Base-by-base conservation (phyloP, 2,329 filamentous ascomycete species). In the Mollisia scopiformis region DNA sequence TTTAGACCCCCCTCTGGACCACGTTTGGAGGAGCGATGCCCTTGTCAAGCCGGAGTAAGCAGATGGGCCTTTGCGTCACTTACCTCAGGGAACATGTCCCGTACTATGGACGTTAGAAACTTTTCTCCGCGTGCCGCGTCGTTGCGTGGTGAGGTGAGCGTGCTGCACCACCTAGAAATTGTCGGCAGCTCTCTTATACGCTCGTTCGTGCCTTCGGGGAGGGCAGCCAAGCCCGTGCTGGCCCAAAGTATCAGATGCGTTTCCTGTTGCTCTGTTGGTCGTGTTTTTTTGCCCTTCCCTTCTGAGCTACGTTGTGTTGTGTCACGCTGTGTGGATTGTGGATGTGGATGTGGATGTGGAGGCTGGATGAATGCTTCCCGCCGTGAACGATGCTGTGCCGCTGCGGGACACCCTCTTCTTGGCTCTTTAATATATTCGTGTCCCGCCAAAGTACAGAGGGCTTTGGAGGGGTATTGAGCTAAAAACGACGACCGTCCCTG, bases 151-250 rank as follows among this genome's bases (percentile, higher is more conserved):
- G n/a, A n/a, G n/a, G n/a, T n/a, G n/a, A n/a, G n/a, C n/a, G 31
- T 10, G 31, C 31, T 35, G 30, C 31, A 3, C 11, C 31, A 13
- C 31, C 31, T 10, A 27, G 23, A 51, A 19, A 41, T 16, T 27
- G 8, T 58, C 61, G 61, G 61, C 57, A 63, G 49, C 61, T 60
- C 28, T 59, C 57, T 57, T 33, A 62, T 59, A 59, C 57, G 53
- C 23, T 47, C 21, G 30, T 5, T 49, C 25, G 14, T 51, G 19
- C 25, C 43, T 46, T 56, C 39, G 47, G 35, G 58, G 58, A 55
- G 43, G 41, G 33, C 21, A 28, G 31, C 16, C 4, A 1, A 2
- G 25, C 14, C 37, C 30, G 13, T 11, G 8, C 19, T 4, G 33
- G 28, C 19, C n/a, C 23, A n/a, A 51, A 30, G 25, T 49, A 28